phyloP scores from a whole-genome alignment of 192 early-diverging fungal species.

The Coemansia sp. region DNA sequence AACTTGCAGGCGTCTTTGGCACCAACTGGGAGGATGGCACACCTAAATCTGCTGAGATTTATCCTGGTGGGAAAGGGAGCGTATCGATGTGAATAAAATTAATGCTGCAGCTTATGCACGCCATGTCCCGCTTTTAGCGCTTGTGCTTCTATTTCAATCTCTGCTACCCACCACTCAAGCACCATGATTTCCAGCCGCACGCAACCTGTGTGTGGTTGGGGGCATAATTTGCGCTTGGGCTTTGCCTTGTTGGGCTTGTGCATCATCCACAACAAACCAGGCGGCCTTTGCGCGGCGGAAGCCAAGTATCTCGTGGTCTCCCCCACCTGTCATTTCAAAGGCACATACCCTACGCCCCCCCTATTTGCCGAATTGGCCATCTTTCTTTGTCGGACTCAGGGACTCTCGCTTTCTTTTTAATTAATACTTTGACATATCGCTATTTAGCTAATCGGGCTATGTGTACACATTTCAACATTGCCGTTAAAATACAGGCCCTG shows the following conservation, averaged over 20 bases:
- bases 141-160: background rate
- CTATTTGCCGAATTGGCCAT: background rate
- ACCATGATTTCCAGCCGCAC: background rate
- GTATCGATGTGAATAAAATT: background rate
- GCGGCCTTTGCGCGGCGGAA: background rate
- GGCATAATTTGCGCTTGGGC: background rate
- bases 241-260: background rate
- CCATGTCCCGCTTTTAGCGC: background rate
- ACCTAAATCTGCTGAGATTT: background rate
- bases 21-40: background rate
- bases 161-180: background rate
- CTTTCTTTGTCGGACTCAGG: background rate
- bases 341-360: background rate
- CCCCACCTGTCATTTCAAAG: background rate
- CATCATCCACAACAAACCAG: background rate
- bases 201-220: background rate
- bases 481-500: background rate
- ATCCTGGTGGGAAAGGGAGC: background rate
- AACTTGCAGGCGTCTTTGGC: background rate
- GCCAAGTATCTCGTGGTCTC: slow-evolving; percentile 7
- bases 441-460: background rate
- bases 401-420: background rate
- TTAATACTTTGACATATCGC: background rate
- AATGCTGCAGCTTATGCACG: background rate
- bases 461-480: background rate